phyloP scores from a whole-genome alignment of 495 filamentous ascomycete species.

The Wilcoxina mikolae region DNA sequence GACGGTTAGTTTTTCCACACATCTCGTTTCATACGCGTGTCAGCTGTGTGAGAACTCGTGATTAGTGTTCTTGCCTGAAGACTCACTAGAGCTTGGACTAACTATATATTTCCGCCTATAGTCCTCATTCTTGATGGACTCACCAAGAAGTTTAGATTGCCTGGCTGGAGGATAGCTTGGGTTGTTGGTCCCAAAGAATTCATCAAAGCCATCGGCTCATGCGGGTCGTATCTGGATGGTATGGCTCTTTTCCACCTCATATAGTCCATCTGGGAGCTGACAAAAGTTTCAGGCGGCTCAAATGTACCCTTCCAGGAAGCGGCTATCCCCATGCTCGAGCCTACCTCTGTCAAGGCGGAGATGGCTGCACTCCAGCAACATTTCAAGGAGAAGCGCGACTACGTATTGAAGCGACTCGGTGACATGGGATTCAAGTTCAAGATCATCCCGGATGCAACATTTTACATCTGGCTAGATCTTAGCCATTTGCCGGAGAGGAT shows the following conservation, averaged over 20 bases:
- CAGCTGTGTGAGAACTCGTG: constrained; percentile 27
- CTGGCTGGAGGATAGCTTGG: constrained; percentile 90
- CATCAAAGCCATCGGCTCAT: constrained; percentile 82
- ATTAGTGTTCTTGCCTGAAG: constrained; percentile 83
- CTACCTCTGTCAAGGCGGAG: constrained; percentile 59
- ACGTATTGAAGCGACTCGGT: constrained; percentile 58
- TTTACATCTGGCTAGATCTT: constrained; percentile 76
- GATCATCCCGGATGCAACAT: constrained; percentile 72
- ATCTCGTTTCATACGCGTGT: background rate
- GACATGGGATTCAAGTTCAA: constrained; percentile 66
- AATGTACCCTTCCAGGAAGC: constrained; percentile 94
- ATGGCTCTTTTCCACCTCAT: no score
- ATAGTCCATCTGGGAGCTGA: no score
- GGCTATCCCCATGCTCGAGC: constrained; percentile 81
- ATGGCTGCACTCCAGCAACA: constrained; percentile 81
- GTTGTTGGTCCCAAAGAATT: constrained; percentile 92
- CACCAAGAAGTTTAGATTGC: constrained; percentile 91
- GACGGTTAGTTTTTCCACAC: constrained; percentile 29
- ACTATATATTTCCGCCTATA: constrained; percentile 32
- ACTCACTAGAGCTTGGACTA: background rate
- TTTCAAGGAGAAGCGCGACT: constrained; percentile 83
- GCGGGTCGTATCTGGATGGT: constrained; percentile 89
- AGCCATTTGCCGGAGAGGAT: constrained; percentile 54
- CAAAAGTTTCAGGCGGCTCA: no score
- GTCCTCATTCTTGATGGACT: constrained; percentile 91